Conservation (phyloP, 768 basidiomycete genomes). For the Xerocomellus dryophilus region DNA sequence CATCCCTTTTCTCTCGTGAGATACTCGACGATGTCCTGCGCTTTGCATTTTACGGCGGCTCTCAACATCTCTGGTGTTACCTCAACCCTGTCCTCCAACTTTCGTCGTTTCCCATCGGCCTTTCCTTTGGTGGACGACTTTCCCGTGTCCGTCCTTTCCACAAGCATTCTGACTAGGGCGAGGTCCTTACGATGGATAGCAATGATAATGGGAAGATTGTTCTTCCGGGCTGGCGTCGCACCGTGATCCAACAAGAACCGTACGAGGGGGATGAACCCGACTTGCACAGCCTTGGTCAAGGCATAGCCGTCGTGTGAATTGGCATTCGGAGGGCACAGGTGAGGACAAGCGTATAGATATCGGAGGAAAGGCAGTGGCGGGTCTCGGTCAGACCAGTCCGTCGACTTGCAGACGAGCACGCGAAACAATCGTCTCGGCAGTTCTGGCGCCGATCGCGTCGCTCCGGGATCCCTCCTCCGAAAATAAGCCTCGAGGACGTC, state of each 20-base stretch:
- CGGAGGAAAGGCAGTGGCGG: slow-evolving; percentile 63
- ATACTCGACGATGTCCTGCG: slow-evolving; percentile 70
- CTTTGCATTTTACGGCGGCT: slow-evolving; percentile 59
- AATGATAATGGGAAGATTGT: slow-evolving; percentile 63
- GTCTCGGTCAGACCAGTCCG: slow-evolving; percentile 47
- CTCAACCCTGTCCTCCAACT: slow-evolving; percentile 56
- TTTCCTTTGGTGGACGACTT: slow-evolving; percentile 23
- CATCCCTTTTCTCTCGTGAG: slow-evolving; percentile 67
- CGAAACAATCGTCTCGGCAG: slow-evolving; percentile 71
- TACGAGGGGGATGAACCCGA: slow-evolving; percentile 60
- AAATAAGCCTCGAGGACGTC: slow-evolving; percentile 48
- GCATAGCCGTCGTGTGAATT: slow-evolving; percentile 81
- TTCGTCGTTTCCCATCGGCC: slow-evolving; percentile 44
- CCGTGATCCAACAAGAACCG: slow-evolving; percentile 66
- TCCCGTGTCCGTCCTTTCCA: slow-evolving; percentile 49
- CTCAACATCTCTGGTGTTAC: slow-evolving; percentile 59
- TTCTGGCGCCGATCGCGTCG: slow-evolving; percentile 33
- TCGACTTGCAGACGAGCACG: slow-evolving; percentile 36
- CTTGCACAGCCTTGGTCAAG: slow-evolving; percentile 73
- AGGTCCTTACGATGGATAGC: slow-evolving; percentile 75
- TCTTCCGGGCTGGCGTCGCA: slow-evolving; percentile 64
- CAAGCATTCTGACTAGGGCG: slow-evolving; percentile 65
- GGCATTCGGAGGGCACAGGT: slow-evolving; percentile 42
- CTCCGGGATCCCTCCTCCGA: slow-evolving; percentile 5
- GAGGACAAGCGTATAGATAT: slow-evolving; percentile 47